Conservation (phyloP, 2,329 filamentous ascomycete species). For the Penicillium sp. region DNA sequence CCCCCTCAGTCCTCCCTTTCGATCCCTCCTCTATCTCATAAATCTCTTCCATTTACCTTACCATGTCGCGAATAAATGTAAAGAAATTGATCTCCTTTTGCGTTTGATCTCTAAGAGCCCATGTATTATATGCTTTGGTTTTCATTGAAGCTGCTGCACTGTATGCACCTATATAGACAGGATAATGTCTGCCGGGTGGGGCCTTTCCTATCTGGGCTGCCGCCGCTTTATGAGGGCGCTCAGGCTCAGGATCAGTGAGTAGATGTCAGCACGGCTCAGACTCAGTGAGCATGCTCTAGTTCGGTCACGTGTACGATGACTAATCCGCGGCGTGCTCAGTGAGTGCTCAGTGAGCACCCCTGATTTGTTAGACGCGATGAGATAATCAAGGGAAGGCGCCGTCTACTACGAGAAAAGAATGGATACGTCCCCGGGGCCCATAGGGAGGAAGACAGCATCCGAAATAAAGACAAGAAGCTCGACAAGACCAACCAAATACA, state of each 20-base stretch:
- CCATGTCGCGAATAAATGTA: conserved; percentile 28
- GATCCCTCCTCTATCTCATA: conserved; percentile 8
- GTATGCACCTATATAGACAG: not conserved
- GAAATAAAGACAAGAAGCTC: too few species aligned
- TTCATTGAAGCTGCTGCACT: too few species aligned
- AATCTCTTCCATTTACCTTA: conserved; percentile 15
- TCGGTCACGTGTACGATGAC: too few species aligned
- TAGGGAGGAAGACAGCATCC: too few species aligned
- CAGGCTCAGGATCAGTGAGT: not conserved
- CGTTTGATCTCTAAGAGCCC: conserved; percentile 35
- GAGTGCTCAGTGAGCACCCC: too few species aligned
- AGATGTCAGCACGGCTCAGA: not conserved
- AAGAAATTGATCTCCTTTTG: conserved; percentile 16
- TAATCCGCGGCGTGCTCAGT: too few species aligned
- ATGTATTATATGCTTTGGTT: not conserved
- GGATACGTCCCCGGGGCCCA: too few species aligned
- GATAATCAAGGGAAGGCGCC: too few species aligned
- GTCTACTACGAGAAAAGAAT: too few species aligned
- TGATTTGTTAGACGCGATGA: too few species aligned
- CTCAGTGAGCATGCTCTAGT: too few species aligned
- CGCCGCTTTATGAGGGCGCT: not conserved
- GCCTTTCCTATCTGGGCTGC: not conserved
- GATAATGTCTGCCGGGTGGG: not conserved
- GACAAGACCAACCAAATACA: too few species aligned
- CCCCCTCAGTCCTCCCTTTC: conserved; percentile 20